Evolutionary conservation across 257 asterid species (phyloP), one percentile per base, ranked within the genome.

Genomic region (Rubia yunnanensis): DNA sequence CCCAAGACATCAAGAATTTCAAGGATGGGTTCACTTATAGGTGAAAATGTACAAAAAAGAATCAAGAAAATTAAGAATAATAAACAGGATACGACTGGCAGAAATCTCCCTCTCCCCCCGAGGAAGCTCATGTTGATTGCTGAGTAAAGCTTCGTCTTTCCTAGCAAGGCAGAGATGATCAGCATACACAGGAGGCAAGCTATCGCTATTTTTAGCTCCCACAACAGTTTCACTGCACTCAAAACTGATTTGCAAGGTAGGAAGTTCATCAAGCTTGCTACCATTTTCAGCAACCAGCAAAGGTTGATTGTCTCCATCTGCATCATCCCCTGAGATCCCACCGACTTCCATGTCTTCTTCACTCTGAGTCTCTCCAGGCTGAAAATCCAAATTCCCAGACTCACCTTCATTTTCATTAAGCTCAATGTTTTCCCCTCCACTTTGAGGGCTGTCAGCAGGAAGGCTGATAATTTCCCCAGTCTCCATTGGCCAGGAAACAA

Each of bases 41-140:
- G 13, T 26, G 30, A 30, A 53, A 36, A n/a, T 15, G 61, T 41
- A 61, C 17, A 28, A 2, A 23, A 53, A 10, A 10, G 30, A 57
- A 57, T 7, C 9, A n/a, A 24, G 18, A 6, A 54, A 9, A 13
- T 11, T 44, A 30, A 57, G 23, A 28, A 57, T 6, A 54, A 41
- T 23, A 62, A 77, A 68, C 65, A 80, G 87, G 92, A 81, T 88
- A 86, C 92, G 57, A 53, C 64, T 73, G 70, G 78, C 78, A 78
- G 69, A 79, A 64, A 59, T 75, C 81, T 77, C 78, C 76, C 18
- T 74, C 80, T 76, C 78, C 74, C 76, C 59, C 59, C 65, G 64
- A 73, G 63, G 54, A 62, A 66, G 35, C 65, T 64, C 82, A 59
- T 78, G 75, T 77, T 49, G 74, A 60, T 79, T 69, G 60, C 76